phyloP scores from a whole-genome alignment of 2,329 filamentous ascomycete genomes.

The Elsinoe australis region DNA sequence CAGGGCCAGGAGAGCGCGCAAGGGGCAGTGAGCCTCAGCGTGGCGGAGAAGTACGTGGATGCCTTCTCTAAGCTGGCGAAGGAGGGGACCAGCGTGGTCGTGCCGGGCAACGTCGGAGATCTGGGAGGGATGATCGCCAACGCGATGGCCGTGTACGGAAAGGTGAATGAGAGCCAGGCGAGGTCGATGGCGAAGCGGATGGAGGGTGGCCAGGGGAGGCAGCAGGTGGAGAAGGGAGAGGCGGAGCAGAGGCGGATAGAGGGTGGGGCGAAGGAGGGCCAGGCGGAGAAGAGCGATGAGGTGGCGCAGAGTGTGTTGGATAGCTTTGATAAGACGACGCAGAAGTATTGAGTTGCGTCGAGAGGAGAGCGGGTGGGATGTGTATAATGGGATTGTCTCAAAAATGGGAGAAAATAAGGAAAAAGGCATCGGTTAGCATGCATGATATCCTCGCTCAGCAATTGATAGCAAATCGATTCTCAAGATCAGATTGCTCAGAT shows the following conservation, averaged over 20 bases:
- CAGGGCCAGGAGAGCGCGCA: conserved; percentile 69
- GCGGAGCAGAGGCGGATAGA: conserved; percentile 14
- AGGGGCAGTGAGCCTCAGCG: conserved; percentile 73
- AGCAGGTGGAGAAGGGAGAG: conserved; percentile 18
- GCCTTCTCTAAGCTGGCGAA: conserved; percentile 88
- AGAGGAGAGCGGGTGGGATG: background rate
- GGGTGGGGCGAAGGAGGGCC: conserved; percentile 17
- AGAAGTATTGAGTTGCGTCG: conserved; percentile 33
- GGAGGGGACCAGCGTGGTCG: conserved; percentile 90
- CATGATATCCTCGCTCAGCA: conserved; percentile 17
- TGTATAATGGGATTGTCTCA: background rate
- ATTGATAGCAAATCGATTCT: too few relatives aligned
- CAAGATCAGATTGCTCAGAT: too few relatives aligned
- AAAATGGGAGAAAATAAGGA: background rate
- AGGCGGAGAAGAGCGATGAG: conserved; percentile 18
- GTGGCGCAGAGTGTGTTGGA: conserved; percentile 35
- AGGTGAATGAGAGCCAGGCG: conserved; percentile 74
- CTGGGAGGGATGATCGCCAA: conserved; percentile 95
- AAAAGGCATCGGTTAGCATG: conserved; percentile 7
- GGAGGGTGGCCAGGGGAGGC: conserved; percentile 18
- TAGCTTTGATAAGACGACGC: conserved; percentile 33
- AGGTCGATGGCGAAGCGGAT: conserved; percentile 54
- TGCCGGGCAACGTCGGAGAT: conserved; percentile 94
- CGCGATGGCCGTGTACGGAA: conserved; percentile 90
- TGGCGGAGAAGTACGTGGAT: conserved; percentile 97